Evolutionary conservation across 306 rosid genomes (phyloP).

Genomic region (Astragalus membranaceus): DNA sequence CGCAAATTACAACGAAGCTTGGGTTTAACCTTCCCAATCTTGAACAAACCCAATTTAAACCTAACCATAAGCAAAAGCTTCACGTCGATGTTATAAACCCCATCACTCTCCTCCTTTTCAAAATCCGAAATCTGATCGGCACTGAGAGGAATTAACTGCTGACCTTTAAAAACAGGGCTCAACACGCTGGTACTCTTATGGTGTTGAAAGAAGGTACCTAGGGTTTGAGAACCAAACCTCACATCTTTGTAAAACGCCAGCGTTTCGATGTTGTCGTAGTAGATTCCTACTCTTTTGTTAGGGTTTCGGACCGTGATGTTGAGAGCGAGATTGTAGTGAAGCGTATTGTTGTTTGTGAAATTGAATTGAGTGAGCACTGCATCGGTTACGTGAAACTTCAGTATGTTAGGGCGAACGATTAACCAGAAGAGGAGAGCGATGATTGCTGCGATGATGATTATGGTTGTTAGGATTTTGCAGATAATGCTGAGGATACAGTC

Average conservation of each 20-base stretch:
- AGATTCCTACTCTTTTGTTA: slow-evolving; percentile 40
- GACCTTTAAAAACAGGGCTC: slow-evolving; percentile 20
- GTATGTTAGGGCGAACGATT: slow-evolving; percentile 42
- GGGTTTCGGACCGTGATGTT: slow-evolving; percentile 57
- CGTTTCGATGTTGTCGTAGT: slow-evolving; percentile 47
- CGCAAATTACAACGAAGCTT: slow-evolving; percentile 38
- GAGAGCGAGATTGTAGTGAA: slow-evolving; percentile 38
- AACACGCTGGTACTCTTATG: slow-evolving; percentile 29
- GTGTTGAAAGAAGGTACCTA: slow-evolving; percentile 36
- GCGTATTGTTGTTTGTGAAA: slow-evolving; percentile 22
- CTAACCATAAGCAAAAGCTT: slow-evolving; percentile 31
- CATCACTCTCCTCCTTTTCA: slow-evolving; percentile 20
- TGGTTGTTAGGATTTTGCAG: slow-evolving; percentile 23
- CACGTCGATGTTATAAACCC: slow-evolving; percentile 32
- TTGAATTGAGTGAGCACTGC: slow-evolving; percentile 49
- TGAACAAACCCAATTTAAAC: slow-evolving; percentile 32
- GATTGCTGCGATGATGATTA: slow-evolving; percentile 24
- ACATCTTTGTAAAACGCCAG: slow-evolving; percentile 33
- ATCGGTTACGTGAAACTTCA: slow-evolving; percentile 38
- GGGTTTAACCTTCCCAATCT: slow-evolving; percentile 31
- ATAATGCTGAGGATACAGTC: slow-evolving; percentile 35
- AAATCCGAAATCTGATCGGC: neutral
- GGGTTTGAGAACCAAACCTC: slow-evolving; percentile 1
- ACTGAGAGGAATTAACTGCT: neutral
- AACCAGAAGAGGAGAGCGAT: slow-evolving; percentile 40